A percentile compares a stretch with the other conserved stretches of the same genome.
Conservation (phyloP, 352 stramenopile species). For the Globisporangium carolinianum region DNA sequence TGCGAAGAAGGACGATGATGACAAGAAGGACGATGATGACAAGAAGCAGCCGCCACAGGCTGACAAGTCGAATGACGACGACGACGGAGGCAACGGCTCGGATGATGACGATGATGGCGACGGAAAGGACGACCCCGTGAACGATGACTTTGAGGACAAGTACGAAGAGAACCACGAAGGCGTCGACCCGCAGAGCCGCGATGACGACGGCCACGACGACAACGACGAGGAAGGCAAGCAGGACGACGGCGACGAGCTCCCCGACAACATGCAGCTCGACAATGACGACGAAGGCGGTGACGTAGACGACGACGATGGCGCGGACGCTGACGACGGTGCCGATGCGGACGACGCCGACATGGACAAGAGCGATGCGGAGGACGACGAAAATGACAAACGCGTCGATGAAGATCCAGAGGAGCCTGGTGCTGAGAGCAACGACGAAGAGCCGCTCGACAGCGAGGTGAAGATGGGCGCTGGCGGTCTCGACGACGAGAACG, state of each 20-base stretch:
- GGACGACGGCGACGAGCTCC: constrained; percentile 64
- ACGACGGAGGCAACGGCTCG: constrained; percentile 25
- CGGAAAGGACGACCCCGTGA: constrained; percentile 80
- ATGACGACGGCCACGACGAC: constrained; percentile 50
- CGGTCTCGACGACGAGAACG: constrained; percentile 67
- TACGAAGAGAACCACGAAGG: constrained; percentile 71
- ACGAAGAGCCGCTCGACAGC: constrained; percentile 65
- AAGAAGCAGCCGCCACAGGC: constrained; percentile 31
- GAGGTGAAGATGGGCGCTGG: constrained; percentile 64
- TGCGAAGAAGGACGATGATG: constrained; percentile 67
- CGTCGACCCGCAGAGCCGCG: constrained; percentile 45
- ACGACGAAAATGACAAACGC: constrained; percentile 26
- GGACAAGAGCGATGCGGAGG: constrained; percentile 30
- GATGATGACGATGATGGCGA: constrained; percentile 36
- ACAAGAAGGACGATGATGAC: constrained; percentile 35
- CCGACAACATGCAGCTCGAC: constrained; percentile 84
- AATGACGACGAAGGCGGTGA: constrained; percentile 37
- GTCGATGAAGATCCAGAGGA: constrained; percentile 52
- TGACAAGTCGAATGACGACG: constrained; percentile 41
- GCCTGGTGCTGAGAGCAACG: constrained; percentile 12
- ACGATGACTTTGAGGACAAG: constrained; percentile 88
- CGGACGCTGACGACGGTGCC: constrained; percentile 30
- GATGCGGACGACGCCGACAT: constrained; percentile 51
- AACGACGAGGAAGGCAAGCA: constrained; percentile 33
- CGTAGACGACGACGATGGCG: constrained; percentile 30